Conservation (phyloP, 768 basidiomycete genomes). For the Pleurotus citrinopileatus region DNA sequence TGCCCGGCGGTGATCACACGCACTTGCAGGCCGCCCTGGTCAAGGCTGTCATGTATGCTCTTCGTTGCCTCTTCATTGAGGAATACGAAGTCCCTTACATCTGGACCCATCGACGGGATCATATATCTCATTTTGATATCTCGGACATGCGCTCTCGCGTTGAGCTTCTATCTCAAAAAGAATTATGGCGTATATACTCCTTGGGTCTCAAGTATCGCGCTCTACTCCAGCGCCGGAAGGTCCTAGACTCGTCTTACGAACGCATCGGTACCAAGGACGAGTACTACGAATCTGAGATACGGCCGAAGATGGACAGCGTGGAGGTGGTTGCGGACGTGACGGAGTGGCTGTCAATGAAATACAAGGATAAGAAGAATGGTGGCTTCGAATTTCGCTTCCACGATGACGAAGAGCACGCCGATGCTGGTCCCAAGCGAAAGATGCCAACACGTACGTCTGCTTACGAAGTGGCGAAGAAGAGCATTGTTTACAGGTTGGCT, state of each 20-base stretch:
- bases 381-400: conserved; percentile 64
- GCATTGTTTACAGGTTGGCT: conserved; percentile 71
- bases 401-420: conserved; percentile 59
- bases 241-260: conserved; percentile 60
- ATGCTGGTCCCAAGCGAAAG: conserved; percentile 63
- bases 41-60: conserved; percentile 72
- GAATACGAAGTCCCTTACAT: conserved; percentile 95
- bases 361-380: conserved; percentile 70
- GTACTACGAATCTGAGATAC: conserved; percentile 73
- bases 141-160: conserved; percentile 56
- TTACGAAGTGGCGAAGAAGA: conserved; percentile 83
- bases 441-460: conserved; percentile 81
- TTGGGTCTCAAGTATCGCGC: conserved; percentile 91
- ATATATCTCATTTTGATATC: conserved; percentile 80
- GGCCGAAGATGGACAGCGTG: conserved; percentile 68
- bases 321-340: conserved; percentile 90
- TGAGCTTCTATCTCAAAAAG: conserved; percentile 72
- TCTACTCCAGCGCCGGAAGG: conserved; percentile 68
- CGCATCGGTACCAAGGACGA: conserved; percentile 68
- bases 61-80: conserved; percentile 82
- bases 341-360: conserved; percentile 88
- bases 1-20: conserved; percentile 54
- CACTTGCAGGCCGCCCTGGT: conserved; percentile 68
- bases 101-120: conserved; percentile 91
- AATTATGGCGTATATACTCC: conserved; percentile 90